Base-by-base conservation (phyloP, 2,329 filamentous ascomycete genomes). In the Apiospora kogelbergensis region DNA sequence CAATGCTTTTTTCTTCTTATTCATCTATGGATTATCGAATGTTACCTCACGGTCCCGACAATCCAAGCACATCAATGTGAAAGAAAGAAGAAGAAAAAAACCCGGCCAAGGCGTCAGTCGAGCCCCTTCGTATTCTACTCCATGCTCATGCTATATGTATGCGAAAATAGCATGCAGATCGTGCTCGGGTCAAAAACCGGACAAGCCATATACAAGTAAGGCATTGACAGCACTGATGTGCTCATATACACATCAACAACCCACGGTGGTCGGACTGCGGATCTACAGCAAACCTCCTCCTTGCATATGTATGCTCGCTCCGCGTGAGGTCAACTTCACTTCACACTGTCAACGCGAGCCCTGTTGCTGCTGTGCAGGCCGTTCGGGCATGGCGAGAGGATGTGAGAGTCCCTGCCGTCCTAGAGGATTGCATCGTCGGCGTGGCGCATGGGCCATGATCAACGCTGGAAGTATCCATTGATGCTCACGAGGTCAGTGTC, bases 251-350 rank as follows among this genome's bases (percentile, higher is more conserved):
- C 20, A 37, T 60, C 53, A 37, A 33, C 53, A 57, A 20, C 17
- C 40, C 42, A 60, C 33, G 53, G 53, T 60, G 53, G 53, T 60
- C 30, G 30, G 53, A 60, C 53, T 60, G 53, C 53, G 53, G 53
- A 60, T 33, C 53, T 37, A 17, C 30, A n/a, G 30, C 17, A 11
- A 17, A n/a, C 48, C 15, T 60, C 53, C 53, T 37, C 53, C 53
- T 60, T 37, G 33, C 53, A 60, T 37, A 60, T 37, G 33, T n/a
- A n/a, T n/a, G n/a, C n/a, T n/a, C n/a, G n/a, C 30, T 60, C 30
- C 26, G 17, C 30, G 53, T 60, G 53, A 1, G 53, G 17, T 42
- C 11, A 42, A 42, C 40, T 60, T 60, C 48, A 57, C 24, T 30
- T 30, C 53, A 60, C 53, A 60, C 53, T 60, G 53, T 60, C 20